Base-by-base conservation (phyloP, 805 yeast species). In the Wickerhamomyces alni region DNA sequence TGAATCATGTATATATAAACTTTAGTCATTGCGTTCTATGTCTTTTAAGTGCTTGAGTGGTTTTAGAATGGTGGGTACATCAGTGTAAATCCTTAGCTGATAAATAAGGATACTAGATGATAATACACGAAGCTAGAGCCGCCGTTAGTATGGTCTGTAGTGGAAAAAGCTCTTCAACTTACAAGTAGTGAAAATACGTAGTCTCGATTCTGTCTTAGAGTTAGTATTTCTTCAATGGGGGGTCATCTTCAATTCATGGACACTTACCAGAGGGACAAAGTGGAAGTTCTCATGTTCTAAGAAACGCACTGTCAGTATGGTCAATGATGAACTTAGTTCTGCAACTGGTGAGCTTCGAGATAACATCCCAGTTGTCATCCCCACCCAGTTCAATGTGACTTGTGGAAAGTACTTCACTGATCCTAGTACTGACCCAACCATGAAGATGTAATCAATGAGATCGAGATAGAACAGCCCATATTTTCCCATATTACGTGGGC, bases 371-470 rank as follows among this genome's bases (percentile, higher is more conserved):
- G 28, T 33, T 10, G 35, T 31, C 35, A 37, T 30, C 17, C 39
- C 39, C 2, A 26, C 19, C 39, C 39, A 37, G 26, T 19, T 31
- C 8, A 21, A 6, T 4, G 25, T 13, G n/a, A 30, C 48, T 38
- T 72, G 77, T 0, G 80, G 77, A 4, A 62, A 21, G 31, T 61
- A 52, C 37, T 59, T 59, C 18, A 63, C 30, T 2, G 56, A 27
- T 2, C 46, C 45, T 0, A 58, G 22, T 9, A 55, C 8, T 27
- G 59, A 58, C 10, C 61, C 58, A 1, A 58, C 30, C 0, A 66
- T 41, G 76, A 75, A 70, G 3, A 68, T 10, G 33, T 45, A 62
- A 38, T 71, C 72, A 4, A 69, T 43, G 25, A 66, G 54, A 43
- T 75, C 80, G 17, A 73, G 44, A 21, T 53, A 48, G 37, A 56